Evolutionary conservation across 495 filamentous ascomycete genomes (phyloP).

Genomic region (Aspergillus panamensis): DNA sequence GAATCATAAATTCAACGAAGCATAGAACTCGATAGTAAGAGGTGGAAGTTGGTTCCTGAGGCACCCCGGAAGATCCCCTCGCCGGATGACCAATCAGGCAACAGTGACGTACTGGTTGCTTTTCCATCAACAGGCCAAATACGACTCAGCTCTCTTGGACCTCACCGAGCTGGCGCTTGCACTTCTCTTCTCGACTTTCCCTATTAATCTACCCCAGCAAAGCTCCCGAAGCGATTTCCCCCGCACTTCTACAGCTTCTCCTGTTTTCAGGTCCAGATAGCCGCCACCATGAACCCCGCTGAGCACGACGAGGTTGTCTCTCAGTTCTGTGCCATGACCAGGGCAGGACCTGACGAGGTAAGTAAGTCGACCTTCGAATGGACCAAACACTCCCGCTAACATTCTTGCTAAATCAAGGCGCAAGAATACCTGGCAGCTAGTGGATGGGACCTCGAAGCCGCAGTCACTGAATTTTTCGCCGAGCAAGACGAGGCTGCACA

Average conservation of each 20-base stretch:
- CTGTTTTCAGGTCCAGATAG: not conserved
- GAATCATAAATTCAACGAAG: not conserved
- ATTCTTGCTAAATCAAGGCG: slow-evolving; percentile 41
- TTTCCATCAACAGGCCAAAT: slow-evolving; percentile 20
- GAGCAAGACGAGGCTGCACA: slow-evolving; percentile 59
- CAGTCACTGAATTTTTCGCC: slow-evolving; percentile 66
- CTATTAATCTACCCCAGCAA: not conserved
- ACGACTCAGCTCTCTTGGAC: not conserved
- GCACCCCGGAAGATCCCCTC: slow-evolving; percentile 30
- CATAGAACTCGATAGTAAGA: not conserved
- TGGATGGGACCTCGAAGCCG: slow-evolving; percentile 66
- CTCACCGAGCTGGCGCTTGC: too few relatives aligned
- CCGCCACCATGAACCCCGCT: slow-evolving; percentile 47
- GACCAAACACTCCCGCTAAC: too few relatives aligned
- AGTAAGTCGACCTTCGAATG: slow-evolving; percentile 9
- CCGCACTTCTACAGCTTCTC: too few relatives aligned
- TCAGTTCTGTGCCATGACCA: slow-evolving; percentile 71
- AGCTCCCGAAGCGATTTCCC: too few relatives aligned
- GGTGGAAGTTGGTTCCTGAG: slow-evolving; percentile 13
- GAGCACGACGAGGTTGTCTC: slow-evolving; percentile 67
- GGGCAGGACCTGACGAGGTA: slow-evolving; percentile 61
- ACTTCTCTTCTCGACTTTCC: not conserved
- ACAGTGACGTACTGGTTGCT: slow-evolving; percentile 42
- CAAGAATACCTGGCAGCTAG: slow-evolving; percentile 63
- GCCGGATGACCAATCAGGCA: slow-evolving; percentile 44